These are phyloP conservation scores for Prunus mume DNA, from an alignment of 306 rosid species.

Conservation along the genomic window DNA sequence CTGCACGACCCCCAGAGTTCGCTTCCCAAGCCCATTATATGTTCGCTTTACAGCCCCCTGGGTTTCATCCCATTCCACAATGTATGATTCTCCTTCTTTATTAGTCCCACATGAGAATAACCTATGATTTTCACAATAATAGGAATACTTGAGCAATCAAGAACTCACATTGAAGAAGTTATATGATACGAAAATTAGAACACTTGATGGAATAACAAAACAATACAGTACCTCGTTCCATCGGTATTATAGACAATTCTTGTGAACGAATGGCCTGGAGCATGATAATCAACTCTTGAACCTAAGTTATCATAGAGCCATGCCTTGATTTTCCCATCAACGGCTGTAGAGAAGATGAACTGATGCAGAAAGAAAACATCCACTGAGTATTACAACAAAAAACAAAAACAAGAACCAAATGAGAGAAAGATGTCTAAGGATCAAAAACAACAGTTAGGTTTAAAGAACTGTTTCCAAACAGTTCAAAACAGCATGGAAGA, in stretches of 20 bases:
- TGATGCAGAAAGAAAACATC: slow-evolving; percentile 14
- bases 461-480: background rate
- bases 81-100: slow-evolving; percentile 35
- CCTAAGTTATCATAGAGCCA: slow-evolving; percentile 24
- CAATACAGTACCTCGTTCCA: slow-evolving; percentile 24
- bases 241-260: slow-evolving; percentile 34
- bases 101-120: slow-evolving; percentile 40
- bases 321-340: slow-evolving; percentile 38
- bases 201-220: background rate
- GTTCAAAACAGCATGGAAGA: background rate
- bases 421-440: background rate
- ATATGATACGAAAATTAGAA: background rate
- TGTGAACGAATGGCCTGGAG: slow-evolving; percentile 34
- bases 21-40: slow-evolving; percentile 37
- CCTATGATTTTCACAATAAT: slow-evolving; percentile 16
- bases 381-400: background rate
- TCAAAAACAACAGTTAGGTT: background rate
- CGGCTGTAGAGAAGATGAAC: slow-evolving; percentile 32
- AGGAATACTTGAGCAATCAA: background rate
- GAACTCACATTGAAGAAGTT: background rate
- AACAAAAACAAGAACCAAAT: background rate
- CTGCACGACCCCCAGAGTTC: slow-evolving; percentile 16
- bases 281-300: slow-evolving; percentile 17
- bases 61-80: slow-evolving; percentile 46
- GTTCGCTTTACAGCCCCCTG: slow-evolving; percentile 28